Base-by-base conservation (phyloP, 345 rosid genomes). In the Psidium guajava region DNA sequence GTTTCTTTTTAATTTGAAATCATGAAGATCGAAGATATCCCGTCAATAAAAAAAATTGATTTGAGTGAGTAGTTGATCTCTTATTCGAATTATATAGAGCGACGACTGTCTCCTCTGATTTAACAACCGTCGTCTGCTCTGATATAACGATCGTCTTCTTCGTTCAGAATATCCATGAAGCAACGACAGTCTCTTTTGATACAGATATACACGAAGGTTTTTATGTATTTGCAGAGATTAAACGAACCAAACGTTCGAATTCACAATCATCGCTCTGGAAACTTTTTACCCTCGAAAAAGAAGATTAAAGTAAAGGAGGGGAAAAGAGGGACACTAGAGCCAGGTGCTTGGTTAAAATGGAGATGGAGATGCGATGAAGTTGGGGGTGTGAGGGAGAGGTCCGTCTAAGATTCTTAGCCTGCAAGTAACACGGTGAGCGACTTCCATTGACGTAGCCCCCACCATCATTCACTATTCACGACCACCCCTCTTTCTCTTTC, bases 141-240 rank as follows among this genome's bases (percentile, higher is more conserved):
- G 52, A 50, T 50, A 11, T 2, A 50, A 50, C 52, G 14, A 50
- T 1, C 52, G 13, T 32, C 2, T 69, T 69, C 47, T 69, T 2
- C 47, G 1, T 3, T 69, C 7, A 36, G 0, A 69, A 69, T 69
- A 69, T 36, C 13, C 47, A 69, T 69, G 25, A 7, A 32, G 25
- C 12, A 69, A 18, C 25, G 80, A 69, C 12, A 1, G 2, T 28
- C 3, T 64, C 1, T 2, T 69, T 5, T 2, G 1, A 32, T 18
- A 6, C 47, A 18, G 2, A 69, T 3, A 36, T 0, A 36, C 7
- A 69, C 36, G 25, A 47, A 69, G 47, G 25, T 69, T 69, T 36
- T 36, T 0, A 69, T 0, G 12, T 16, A 32, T 4, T 36, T 0
- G 1, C 0, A 3, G 0, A 69, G 24, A 32, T 36, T 36, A 20